Base-by-base conservation (phyloP, 2,329 filamentous ascomycete species). In the Penicillium verrucosum region DNA sequence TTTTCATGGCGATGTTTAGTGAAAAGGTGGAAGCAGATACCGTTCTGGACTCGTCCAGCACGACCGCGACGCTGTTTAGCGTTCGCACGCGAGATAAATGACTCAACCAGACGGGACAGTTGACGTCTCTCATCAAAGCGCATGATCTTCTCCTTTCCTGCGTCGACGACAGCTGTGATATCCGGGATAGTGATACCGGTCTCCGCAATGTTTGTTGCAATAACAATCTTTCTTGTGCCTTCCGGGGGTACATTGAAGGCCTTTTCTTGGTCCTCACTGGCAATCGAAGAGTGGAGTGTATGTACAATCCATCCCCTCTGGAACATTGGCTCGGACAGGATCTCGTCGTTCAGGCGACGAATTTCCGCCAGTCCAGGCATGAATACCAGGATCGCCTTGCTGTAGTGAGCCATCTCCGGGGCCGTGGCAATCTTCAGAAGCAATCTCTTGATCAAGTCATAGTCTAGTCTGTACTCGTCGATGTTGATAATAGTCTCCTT, bases 131-230 rank as follows among this genome's bases (percentile, higher is more conserved):
- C 94, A 69, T 99, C 93, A 66, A 96, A 97, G 29, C 75, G 82
- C 93, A 97, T 97, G 74, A 96, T 93, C 63, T 95, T 92, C 74
- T 97, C 93, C 74, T 96, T 97, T 55, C 94, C 94, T 0, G 92
- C 92, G 73, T 99, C 94, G 57, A 99, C 89, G 44, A 99, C 94
- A 66, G 92, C 96, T 0, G 94, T 97, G 30, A 99, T 90, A 70
- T 99, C 94, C 1, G 94, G 94, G 63, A 99, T 99, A 0, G 94
- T 99, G 69, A 99, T 96, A 78, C 94, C 94, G 0, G 94, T 99
- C 73, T 99, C 94, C 5, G 94, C 94, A 72, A 99, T 99, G 70
- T 99, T 99, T 14, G 94, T 99, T 1, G 94, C 92, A 53, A 99
- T 82, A 2, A 99, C 93, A 61, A 99, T 94, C 77, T 99, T 99